Evolutionary conservation across 495 filamentous ascomycete species (phyloP), one percentile per base, ranked within the genome.

Genomic region (Lasiosphaeria hispida): DNA sequence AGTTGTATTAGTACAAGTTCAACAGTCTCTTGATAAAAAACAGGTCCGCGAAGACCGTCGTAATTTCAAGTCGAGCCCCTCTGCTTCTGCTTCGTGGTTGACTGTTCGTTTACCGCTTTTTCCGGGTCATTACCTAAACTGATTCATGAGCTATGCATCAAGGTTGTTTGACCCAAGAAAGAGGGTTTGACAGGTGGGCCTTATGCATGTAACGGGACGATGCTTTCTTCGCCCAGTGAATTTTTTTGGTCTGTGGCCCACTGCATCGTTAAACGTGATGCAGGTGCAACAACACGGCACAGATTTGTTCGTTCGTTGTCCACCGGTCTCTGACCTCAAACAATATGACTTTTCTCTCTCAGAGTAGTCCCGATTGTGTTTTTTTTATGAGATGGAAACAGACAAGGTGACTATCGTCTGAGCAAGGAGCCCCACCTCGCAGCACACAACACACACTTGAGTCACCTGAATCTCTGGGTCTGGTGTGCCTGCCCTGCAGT

Each of bases 21-120:
- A 47, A 23, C 40, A 49, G 48, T 14, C 14, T 14, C 15, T 59
- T 59, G 38, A 53, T 49, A 59, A 59, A 53, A 33, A 23, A 48
- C 8, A 53, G 57, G 57, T 54, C 58, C 19, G 19, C 39, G 58
- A 52, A 55, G 58, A 53, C 58, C 58, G 53, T 37, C 47, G 51
- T 36, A 48, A 55, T 37, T 55, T 55, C 43, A 54, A 13, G 30
- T 44, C 1, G n/a, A 13, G 18, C 11, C 8, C 10, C n/a, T 40
- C 11, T 41, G 23, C 8, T 13, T 18, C 23, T 30, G 23, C 23
- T 5, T 30, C 23, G 23, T 30, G 23, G 23, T 30, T 30, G 23
- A 30, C 5, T 30, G 38, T 41, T 41, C 7, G 38, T 41, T n/a
- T n/a, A n/a, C n/a, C 41, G 18, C 41, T 13, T n/a, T n/a, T 18